Evolutionary conservation across 495 filamentous ascomycete species (phyloP).

Genomic region (Sordaria brevicollis): DNA sequence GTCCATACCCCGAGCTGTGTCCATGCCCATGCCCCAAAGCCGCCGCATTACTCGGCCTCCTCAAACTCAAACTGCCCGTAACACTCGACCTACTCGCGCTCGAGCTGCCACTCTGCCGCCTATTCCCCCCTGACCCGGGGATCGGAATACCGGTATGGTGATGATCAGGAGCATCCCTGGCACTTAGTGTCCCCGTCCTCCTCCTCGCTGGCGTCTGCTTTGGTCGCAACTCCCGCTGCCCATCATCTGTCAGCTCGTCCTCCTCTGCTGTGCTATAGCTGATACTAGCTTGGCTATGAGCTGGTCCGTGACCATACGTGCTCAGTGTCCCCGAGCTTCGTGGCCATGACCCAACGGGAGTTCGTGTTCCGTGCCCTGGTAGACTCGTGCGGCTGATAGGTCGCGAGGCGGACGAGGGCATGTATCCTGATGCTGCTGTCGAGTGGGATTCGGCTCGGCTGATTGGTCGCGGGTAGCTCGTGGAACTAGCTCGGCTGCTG

Average conservation of each 20-base stretch:
- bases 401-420: slow-evolving; percentile 45
- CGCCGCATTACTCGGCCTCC: slow-evolving; percentile 9
- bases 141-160: slow-evolving; percentile 26
- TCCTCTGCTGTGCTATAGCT: slow-evolving; percentile 34
- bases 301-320: slow-evolving; percentile 29
- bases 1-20: not conserved
- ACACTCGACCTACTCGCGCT: slow-evolving; percentile 25
- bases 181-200: slow-evolving; percentile 34
- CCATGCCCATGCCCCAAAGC: not conserved
- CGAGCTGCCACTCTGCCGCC: slow-evolving; percentile 43
- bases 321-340: slow-evolving; percentile 31
- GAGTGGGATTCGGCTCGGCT: slow-evolving; percentile 36
- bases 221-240: slow-evolving; percentile 25
- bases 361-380: slow-evolving; percentile 50
- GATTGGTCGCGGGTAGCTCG: slow-evolving; percentile 38
- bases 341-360: slow-evolving; percentile 50
- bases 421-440: slow-evolving; percentile 8
- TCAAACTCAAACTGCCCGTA: slow-evolving; percentile 31
- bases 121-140: slow-evolving; percentile 4
- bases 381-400: slow-evolving; percentile 52
- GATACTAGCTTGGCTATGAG: slow-evolving; percentile 27
- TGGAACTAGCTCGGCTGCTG: slow-evolving; percentile 50
- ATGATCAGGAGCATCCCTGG: slow-evolving; percentile 17
- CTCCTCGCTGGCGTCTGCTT: slow-evolving; percentile 41
- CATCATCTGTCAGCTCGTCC: slow-evolving; percentile 32